Evolutionary conservation across 345 rosid species (phyloP), one percentile per base, ranked within the genome.

Genomic region (Adansonia digitata): DNA sequence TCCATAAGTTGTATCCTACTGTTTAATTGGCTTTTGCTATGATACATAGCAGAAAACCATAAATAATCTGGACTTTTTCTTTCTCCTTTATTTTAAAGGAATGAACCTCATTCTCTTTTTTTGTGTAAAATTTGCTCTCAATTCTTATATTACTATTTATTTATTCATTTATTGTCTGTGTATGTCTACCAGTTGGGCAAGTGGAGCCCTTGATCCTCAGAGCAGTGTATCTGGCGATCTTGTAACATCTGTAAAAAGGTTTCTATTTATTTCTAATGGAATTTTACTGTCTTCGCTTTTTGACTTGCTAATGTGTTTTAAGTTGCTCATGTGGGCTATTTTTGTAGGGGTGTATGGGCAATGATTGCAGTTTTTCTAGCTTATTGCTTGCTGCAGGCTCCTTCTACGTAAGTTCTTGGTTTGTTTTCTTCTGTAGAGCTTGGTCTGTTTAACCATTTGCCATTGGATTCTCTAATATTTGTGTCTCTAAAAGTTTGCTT

Each of bases 311-410:
- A 75, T n/a, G 12, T 66, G 51, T 76, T 66, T 72, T 46, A 17
- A 77, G 53, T 82, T 74, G 62, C 61, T 73, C 45, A 37, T 74
- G 26, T 79, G 53, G 42, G 42, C 22, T 79, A 55, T 83, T 81
- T 83, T 77, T 74, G 52, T 81, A 95, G 99, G 89, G 99, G 99
- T 75, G 83, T 90, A 63, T 93, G 97, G 93, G 99, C 99, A 69
- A 93, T 93, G 98, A 90, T 91, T 80, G 97, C 97, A 2, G 99
- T 95, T 81, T 95, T 93, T 81, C 98, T 95, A 80, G 93, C 94
- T 71, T 95, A 93, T 80, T 91, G 98, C 87, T 81, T 93, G 90
- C 86, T 95, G 74, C 99, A 95, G 84, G 99, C 98, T 60, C 99
- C 99, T 80, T 93, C 99, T 51, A 95, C 99, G 99, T 94, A 81